Evolutionary conservation across 345 rosid genomes (phyloP).

Genomic region (Syzygium jambos): DNA sequence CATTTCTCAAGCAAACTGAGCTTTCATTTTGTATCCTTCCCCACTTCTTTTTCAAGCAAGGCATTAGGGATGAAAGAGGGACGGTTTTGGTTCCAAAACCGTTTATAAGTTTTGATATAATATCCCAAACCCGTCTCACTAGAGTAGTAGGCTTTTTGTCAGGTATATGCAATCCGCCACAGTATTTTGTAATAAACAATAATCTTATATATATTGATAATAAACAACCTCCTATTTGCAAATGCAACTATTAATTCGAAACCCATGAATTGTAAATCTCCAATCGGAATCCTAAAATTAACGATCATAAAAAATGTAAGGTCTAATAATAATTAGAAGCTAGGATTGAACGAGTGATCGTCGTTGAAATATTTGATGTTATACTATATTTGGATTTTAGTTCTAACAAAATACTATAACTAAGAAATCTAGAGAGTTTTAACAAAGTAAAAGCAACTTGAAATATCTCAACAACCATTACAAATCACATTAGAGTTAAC

Average conservation of each 20-base stretch:
- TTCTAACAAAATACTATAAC: neutral
- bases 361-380: neutral
- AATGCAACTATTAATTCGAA: neutral
- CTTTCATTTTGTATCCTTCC: neutral
- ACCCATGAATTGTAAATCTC: neutral
- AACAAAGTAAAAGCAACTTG: neutral
- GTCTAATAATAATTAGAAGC: neutral
- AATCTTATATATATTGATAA: neutral
- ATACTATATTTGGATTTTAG: neutral
- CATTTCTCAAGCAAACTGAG: neutral
- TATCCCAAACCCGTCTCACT: neutral
- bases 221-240: neutral
- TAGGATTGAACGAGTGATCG: neutral
- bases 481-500: neutral
- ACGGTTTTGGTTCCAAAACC: neutral
- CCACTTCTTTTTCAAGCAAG: neutral
- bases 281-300: neutral
- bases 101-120: neutral
- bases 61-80: neutral
- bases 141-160: neutral
- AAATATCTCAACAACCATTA: too few relatives aligned
- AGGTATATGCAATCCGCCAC: neutral
- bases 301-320: neutral
- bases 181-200: neutral
- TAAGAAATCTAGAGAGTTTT: neutral